Conservation (phyloP, 2,329 filamentous ascomycete species). For the Xylaria sp. region DNA sequence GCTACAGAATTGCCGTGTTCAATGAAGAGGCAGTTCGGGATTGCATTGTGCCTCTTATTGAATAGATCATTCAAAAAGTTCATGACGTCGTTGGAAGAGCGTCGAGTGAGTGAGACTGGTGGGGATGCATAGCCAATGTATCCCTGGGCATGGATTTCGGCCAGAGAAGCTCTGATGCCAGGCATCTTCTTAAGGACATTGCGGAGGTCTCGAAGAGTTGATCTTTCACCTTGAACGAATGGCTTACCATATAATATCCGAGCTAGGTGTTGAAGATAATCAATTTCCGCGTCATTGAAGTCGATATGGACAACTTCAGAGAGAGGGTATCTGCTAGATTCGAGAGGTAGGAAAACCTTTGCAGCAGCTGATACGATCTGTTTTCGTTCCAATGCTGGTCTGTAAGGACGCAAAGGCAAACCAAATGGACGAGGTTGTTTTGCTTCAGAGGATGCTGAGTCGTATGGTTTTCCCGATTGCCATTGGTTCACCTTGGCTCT, state of each 20-base stretch:
- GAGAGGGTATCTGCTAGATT: constrained; percentile 21
- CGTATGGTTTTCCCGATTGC: constrained; percentile 44
- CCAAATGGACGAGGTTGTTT: constrained; percentile 39
- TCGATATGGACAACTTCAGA: constrained; percentile 47
- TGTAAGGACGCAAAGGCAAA: constrained; percentile 43
- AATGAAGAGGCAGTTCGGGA: constrained; percentile 48
- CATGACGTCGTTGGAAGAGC: constrained; percentile 50
- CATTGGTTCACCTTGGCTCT: constrained; percentile 45
- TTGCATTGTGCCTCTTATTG: constrained; percentile 36
- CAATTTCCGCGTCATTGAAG: constrained; percentile 44
- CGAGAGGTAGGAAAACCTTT: constrained; percentile 27
- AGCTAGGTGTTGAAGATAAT: constrained; percentile 43
- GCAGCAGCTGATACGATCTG: constrained; percentile 35
- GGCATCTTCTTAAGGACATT: constrained; percentile 46
- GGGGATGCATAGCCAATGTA: constrained; percentile 39
- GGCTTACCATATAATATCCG: constrained; percentile 42
- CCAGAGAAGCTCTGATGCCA: constrained; percentile 31
- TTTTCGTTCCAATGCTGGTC: constrained; percentile 36
- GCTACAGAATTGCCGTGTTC: constrained; percentile 47
- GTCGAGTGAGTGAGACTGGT: constrained; percentile 40
- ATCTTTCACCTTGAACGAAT: constrained; percentile 21
- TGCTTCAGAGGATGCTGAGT: constrained; percentile 34
- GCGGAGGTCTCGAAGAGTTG: constrained; percentile 42
- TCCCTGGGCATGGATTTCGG: constrained; percentile 35
- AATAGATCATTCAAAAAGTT: constrained; percentile 54